A percentile compares a stretch with the other conserved stretches of the same genome.
Conservation (phyloP, 2,329 filamentous ascomycete species). For the Dothiorella sarmentorum region DNA sequence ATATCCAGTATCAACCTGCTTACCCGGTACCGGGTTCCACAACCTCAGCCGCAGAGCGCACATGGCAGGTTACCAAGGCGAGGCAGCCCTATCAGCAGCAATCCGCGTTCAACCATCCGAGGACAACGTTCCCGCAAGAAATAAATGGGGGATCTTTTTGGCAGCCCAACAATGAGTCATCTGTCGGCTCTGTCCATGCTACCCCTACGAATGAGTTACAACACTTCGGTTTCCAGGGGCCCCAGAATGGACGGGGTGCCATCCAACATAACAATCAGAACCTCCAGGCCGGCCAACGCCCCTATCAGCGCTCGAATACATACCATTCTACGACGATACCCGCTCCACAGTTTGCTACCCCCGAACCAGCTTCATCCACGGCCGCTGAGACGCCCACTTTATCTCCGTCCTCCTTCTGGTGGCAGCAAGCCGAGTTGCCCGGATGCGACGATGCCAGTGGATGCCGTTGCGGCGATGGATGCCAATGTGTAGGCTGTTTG, state of each 20-base stretch:
- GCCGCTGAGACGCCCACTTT: constrained; percentile 26
- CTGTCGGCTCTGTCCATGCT: constrained; percentile 18
- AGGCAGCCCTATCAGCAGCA: not conserved
- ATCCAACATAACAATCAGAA: not conserved
- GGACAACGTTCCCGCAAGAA: constrained; percentile 3
- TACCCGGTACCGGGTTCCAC: not conserved
- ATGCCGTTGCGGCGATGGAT: constrained; percentile 52
- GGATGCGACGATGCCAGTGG: constrained; percentile 48
- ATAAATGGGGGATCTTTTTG: not conserved
- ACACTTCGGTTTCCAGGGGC: constrained; percentile 20
- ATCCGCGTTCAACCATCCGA: not conserved
- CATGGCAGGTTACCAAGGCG: not conserved
- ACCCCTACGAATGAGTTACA: constrained; percentile 21
- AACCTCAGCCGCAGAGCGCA: not conserved
- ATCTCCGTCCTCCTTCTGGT: constrained; percentile 37
- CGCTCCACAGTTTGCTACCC: not conserved
- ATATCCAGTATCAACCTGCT: not conserved
- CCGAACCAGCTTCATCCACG: constrained; percentile 9
- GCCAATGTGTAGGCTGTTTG: constrained; percentile 51
- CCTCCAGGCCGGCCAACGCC: not conserved
- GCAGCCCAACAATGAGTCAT: not conserved
- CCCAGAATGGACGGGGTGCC: not conserved
- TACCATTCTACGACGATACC: not conserved
- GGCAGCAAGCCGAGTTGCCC: constrained; percentile 36
- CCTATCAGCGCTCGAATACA: not conserved